phyloP scores from a whole-genome alignment of 306 rosid species.

The Ormosia emarginata region DNA sequence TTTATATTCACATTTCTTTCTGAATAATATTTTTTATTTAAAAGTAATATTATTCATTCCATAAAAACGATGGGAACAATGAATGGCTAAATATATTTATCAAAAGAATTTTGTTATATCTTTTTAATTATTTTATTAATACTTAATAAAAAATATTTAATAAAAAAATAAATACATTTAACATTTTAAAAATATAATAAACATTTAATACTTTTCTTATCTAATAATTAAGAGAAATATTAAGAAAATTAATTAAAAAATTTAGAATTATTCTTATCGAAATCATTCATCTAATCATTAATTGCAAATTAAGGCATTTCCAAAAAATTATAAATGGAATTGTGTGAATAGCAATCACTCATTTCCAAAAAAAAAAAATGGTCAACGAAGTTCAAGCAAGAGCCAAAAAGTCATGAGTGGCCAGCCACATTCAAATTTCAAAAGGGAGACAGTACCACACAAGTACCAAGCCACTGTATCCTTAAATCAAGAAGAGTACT shows the following conservation, averaged over 20 bases:
- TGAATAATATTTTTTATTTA: neutral
- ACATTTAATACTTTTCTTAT: too few relatives aligned
- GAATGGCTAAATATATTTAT: neutral
- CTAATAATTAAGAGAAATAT: too few relatives aligned
- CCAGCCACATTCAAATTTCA: neutral
- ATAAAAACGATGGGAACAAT: neutral
- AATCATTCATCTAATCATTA: too few relatives aligned
- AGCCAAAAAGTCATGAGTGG: neutral
- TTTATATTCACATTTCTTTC: neutral
- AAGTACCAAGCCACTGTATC: conserved; percentile 17
- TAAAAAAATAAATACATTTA: too few relatives aligned
- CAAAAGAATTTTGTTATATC: too few relatives aligned
- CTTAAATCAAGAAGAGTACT: neutral
- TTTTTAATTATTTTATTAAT: too few relatives aligned
- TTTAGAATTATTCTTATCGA: too few relatives aligned
- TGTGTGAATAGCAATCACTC: neutral
- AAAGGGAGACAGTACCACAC: neutral
- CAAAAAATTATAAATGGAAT: neutral
- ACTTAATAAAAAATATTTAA: too few relatives aligned
- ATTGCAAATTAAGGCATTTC: neutral
- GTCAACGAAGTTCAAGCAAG: conserved; percentile 6
- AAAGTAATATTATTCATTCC: neutral
- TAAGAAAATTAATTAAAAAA: too few relatives aligned
- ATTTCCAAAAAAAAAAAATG: neutral
- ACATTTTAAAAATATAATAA: too few relatives aligned